Base-by-base conservation (phyloP, 2,329 filamentous ascomycete species). In the Neonectria sp. region DNA sequence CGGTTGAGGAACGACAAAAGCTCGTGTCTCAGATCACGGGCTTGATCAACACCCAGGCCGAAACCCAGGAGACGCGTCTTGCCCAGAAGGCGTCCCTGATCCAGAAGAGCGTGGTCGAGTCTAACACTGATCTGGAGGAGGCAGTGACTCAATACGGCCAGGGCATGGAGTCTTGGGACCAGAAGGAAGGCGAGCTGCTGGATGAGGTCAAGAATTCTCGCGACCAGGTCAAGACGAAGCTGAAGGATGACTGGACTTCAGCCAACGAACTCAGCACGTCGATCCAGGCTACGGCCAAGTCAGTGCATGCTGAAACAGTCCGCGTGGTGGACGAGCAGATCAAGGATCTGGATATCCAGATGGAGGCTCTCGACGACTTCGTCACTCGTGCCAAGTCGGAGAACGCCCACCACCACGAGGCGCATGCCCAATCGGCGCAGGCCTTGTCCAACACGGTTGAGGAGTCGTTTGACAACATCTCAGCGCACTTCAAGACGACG, bases 301-400 rank as follows among this genome's bases (percentile, higher is more conserved):
- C 93, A 3, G 95, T 98, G 1, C 95, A 99, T 73, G 92, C 93
- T 37, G 93, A 97, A 81, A 98, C 95, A 0, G 90, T 97, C 33
- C 91, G 92, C 7, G 95, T 97, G 65, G 95, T 98, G 13, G 93
- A 95, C 76, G 91, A 93, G 64, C 96, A 99, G 82, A 93, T 97
- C 83, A 88, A 89, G 63, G 93, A 97, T 72, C 92, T 99, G 77
- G 92, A 93, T 68, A 88, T 86, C n/a, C 94, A 98, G 80, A 95
- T 99, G 89, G 89, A 91, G 63, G 93, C 94, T 1, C 87, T 99
- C 8, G 95, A 98, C 75, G 93, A 95, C 71, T 97, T 98, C 74
- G 94, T 98, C 45, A 88, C 91, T 35, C 91, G 93, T 35, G 95
- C 97, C 56, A 90, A 92, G 67, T 89, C 89, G 1, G 92, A 97